Evolutionary conservation across 1,284 basidiomycete species (phyloP).

Genomic region (Marasmius sp.): DNA sequence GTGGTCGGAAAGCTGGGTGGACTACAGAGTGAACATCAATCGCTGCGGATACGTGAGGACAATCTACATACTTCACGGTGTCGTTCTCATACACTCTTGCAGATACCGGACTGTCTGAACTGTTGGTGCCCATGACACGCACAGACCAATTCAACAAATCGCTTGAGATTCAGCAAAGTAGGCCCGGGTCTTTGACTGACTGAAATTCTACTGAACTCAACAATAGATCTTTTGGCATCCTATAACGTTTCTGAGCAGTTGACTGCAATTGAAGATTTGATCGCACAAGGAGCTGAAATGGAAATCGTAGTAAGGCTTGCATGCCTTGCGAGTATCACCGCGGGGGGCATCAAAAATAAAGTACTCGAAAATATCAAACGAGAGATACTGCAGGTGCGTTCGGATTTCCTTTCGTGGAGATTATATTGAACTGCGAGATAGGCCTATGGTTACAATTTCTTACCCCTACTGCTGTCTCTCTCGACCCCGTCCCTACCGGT

Average conservation of each 20-base stretch:
- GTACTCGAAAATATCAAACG: slow-evolving; percentile 86
- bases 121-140: slow-evolving; percentile 81
- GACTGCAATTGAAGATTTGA: slow-evolving; percentile 81
- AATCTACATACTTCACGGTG: slow-evolving; percentile 1
- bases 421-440: slow-evolving; percentile 31
- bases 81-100: slow-evolving; percentile 12
- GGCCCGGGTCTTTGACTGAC: slow-evolving; percentile 22
- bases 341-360: slow-evolving; percentile 88
- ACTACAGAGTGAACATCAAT: slow-evolving; percentile 89
- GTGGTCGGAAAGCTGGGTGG: slow-evolving; percentile 95
- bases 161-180: slow-evolving; percentile 96
- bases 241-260: slow-evolving; percentile 82
- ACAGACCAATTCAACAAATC: slow-evolving; percentile 91
- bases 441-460: slow-evolving; percentile 90
- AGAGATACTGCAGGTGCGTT: slow-evolving; percentile 82
- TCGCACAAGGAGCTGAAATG: slow-evolving; percentile 82
- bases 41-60: slow-evolving; percentile 76
- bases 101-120: slow-evolving; percentile 96
- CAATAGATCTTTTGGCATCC: slow-evolving; percentile 84
- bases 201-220: slow-evolving; percentile 6
- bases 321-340: slow-evolving; percentile 83
- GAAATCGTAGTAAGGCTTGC: slow-evolving; percentile 77
- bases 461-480: slow-evolving; percentile 85
- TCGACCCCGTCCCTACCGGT: slow-evolving; percentile 69
- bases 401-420: slow-evolving; percentile 1